phyloP scores from a whole-genome alignment of 192 early-diverging fungal genomes.

The Mortierella hygrophila region DNA sequence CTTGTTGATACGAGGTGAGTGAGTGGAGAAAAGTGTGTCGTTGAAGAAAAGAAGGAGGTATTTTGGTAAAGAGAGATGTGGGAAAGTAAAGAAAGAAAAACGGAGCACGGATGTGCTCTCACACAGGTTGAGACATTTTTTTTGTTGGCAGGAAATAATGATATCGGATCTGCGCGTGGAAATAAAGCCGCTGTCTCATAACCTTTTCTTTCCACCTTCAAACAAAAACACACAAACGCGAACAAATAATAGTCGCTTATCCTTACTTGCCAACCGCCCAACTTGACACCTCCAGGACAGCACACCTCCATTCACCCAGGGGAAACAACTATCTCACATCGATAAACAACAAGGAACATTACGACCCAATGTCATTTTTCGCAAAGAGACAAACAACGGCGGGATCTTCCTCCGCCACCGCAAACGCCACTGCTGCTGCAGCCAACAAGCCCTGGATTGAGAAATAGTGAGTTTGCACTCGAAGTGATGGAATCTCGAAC shows the following conservation, averaged over 20 bases:
- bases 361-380: slow-evolving; percentile 34
- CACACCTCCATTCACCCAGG: background rate
- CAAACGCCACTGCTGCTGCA: slow-evolving; percentile 27
- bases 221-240: too few relatives aligned
- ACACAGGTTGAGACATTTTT: background rate
- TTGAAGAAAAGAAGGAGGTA: background rate
- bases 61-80: background rate
- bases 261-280: too few relatives aligned
- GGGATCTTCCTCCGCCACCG: slow-evolving; percentile 21
- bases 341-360: background rate
- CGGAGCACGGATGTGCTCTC: too few relatives aligned
- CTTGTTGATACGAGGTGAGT: background rate
- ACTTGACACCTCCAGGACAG: background rate
- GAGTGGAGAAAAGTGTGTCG: background rate
- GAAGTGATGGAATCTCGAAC: background rate
- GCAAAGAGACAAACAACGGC: slow-evolving; percentile 30
- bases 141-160: background rate
- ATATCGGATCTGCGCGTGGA: too few relatives aligned
- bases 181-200: too few relatives aligned
- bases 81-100: background rate
- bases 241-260: too few relatives aligned
- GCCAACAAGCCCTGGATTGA: slow-evolving; percentile 86
- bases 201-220: too few relatives aligned
- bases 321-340: background rate
- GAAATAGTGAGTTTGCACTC: slow-evolving; percentile 76